Evolutionary conservation across 2,329 filamentous ascomycete genomes (phyloP).

Genomic region (Zasmidium angulare): DNA sequence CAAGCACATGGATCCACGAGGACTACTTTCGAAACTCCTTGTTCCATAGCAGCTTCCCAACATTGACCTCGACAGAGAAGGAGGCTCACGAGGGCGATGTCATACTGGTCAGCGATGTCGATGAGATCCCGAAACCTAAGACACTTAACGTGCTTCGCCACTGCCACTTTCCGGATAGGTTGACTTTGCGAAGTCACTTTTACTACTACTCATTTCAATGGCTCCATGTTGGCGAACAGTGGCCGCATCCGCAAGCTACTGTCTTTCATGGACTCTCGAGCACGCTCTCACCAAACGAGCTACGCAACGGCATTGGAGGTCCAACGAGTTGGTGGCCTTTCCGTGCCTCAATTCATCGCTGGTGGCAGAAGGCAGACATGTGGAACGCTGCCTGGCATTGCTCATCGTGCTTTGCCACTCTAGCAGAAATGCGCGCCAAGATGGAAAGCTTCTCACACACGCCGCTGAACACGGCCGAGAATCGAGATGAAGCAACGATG

Average conservation of each 20-base stretch:
- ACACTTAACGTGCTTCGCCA: conserved; percentile 26
- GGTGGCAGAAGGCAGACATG: conserved; percentile 46
- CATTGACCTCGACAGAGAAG: conserved; percentile 42
- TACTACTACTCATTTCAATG: conserved; percentile 35
- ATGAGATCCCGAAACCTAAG: conserved; percentile 54
- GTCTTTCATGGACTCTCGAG: conserved; percentile 48
- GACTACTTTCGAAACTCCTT: conserved; percentile 57
- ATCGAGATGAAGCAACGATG: conserved; percentile 50
- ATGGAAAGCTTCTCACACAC: conserved; percentile 58
- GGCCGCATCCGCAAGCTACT: conserved; percentile 62
- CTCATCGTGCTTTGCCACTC: conserved; percentile 59
- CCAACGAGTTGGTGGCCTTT: conserved; percentile 13
- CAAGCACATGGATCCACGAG: conserved; percentile 52
- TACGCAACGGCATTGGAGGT: conserved; percentile 47
- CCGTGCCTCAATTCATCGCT: conserved; percentile 15
- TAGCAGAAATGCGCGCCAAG: conserved; percentile 57
- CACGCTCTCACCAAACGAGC: conserved; percentile 56
- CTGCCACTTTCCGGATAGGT: conserved; percentile 27
- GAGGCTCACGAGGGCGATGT: conserved; percentile 53
- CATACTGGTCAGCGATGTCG: conserved; percentile 60
- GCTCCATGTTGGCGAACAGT: conserved; percentile 40
- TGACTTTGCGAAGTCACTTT: conserved; percentile 30
- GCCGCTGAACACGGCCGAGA: conserved; percentile 53
- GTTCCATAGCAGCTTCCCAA: conserved; percentile 57
- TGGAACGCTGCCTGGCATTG: conserved; percentile 62